phyloP scores from a whole-genome alignment of 2,329 filamentous ascomycete species.

The Exophiala phaeomuriformis region DNA sequence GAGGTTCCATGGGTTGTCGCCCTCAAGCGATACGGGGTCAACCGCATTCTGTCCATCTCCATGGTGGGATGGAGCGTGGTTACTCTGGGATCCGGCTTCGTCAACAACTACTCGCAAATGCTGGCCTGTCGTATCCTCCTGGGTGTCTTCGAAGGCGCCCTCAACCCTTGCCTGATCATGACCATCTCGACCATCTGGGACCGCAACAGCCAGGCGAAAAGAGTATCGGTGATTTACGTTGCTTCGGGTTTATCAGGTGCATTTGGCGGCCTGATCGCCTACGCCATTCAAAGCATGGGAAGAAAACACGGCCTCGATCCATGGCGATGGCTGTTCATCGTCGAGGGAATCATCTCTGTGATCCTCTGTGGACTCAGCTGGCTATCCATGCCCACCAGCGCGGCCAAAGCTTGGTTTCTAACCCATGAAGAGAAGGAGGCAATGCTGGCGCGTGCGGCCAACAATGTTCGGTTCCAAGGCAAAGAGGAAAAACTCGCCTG shows the following conservation, averaged over 20 bases:
- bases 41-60: slow-evolving; percentile 11
- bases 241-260: slow-evolving; percentile 14
- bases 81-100: slow-evolving; percentile 25
- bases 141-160: slow-evolving; percentile 19
- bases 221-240: slow-evolving; percentile 9
- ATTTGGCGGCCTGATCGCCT: slow-evolving; percentile 19
- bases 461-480: slow-evolving; percentile 30
- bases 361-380: slow-evolving; percentile 10
- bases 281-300: slow-evolving; percentile 17
- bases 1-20: slow-evolving; percentile 18
- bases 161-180: slow-evolving; percentile 9
- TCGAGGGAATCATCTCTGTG: slow-evolving; percentile 13
- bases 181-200: slow-evolving; percentile 15
- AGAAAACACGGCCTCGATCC: slow-evolving; percentile 6
- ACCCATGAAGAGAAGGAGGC: slow-evolving; percentile 14
- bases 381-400: slow-evolving; percentile 4
- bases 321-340: slow-evolving; percentile 23
- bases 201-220: slow-evolving; percentile 9
- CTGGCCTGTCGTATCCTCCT: slow-evolving; percentile 31
- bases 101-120: slow-evolving; percentile 28
- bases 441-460: slow-evolving; percentile 24
- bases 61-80: slow-evolving; percentile 10
- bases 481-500: slow-evolving; percentile 23
- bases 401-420: slow-evolving; percentile 17
- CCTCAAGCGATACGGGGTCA: slow-evolving; percentile 9